phyloP scores from a whole-genome alignment of 768 basidiomycete genomes.

The Suillus decipiens region DNA sequence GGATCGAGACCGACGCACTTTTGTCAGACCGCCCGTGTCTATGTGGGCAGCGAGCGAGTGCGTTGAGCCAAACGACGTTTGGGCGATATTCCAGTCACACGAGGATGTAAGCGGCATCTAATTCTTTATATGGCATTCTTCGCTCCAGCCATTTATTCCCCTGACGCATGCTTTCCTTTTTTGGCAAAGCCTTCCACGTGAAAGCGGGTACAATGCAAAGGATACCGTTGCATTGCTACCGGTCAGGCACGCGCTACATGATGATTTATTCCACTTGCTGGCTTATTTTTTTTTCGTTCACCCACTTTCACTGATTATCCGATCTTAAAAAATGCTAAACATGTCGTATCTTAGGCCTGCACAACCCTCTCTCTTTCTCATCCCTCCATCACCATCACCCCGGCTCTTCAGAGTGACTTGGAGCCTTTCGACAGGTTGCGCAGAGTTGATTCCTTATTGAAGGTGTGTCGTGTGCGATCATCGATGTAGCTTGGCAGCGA shows the following conservation, averaged over 20 bases:
- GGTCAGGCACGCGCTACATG: background rate
- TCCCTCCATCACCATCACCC: slow-evolving; percentile 45
- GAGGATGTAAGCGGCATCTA: slow-evolving; percentile 50
- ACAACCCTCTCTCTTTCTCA: slow-evolving; percentile 54
- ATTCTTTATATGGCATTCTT: slow-evolving; percentile 4
- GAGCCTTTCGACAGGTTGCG: slow-evolving; percentile 60
- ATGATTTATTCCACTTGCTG: background rate
- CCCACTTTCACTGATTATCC: slow-evolving; percentile 20
- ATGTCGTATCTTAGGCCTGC: slow-evolving; percentile 45
- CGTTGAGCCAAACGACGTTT: slow-evolving; percentile 40
- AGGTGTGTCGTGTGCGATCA: slow-evolving; percentile 23
- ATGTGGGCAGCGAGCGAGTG: slow-evolving; percentile 51
- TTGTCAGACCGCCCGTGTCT: slow-evolving; percentile 35
- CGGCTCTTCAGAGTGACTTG: slow-evolving; percentile 64
- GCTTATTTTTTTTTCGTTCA: slow-evolving; percentile 13
- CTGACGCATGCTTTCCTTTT: slow-evolving; percentile 13
- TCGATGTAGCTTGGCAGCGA: slow-evolving; percentile 25
- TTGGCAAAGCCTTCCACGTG: slow-evolving; percentile 21
- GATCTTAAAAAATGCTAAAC: slow-evolving; percentile 19
- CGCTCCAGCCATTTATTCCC: slow-evolving; percentile 2
- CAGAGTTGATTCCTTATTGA: slow-evolving; percentile 40
- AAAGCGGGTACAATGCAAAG: background rate
- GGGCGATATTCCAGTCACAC: slow-evolving; percentile 61
- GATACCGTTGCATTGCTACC: slow-evolving; percentile 10
- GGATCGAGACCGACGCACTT: slow-evolving; percentile 15